These are phyloP conservation scores for Crassisporium funariophilum DNA, from an alignment of 768 basidiomycete genomes.

Conservation along the genomic window DNA sequence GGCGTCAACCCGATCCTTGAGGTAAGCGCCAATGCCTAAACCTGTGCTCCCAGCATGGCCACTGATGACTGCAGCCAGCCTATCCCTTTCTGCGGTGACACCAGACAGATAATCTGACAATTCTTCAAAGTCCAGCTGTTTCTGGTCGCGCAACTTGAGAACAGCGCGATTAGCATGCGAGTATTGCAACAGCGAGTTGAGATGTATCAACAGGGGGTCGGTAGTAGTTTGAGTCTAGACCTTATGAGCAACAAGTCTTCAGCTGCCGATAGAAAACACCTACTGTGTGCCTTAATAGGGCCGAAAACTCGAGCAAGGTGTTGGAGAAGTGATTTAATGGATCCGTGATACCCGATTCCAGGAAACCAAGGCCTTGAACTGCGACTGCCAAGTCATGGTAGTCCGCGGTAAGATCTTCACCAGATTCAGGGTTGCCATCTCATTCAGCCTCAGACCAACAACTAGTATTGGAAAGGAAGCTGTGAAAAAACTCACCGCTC, in stretches of 20 bases:
- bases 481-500: constrained; percentile 67
- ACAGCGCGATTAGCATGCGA: constrained; percentile 93
- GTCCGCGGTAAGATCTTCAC: constrained; percentile 94
- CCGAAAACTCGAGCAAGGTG: constrained; percentile 93
- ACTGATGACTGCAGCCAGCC: constrained; percentile 84
- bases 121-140: constrained; percentile 98
- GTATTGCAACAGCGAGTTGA: constrained; percentile 93
- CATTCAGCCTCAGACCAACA: constrained; percentile 79
- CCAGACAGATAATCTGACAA: constrained; percentile 92
- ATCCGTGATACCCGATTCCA: constrained; percentile 98
- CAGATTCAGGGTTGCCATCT: constrained; percentile 79
- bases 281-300: constrained; percentile 83
- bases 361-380: constrained; percentile 95
- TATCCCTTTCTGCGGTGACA: constrained; percentile 91
- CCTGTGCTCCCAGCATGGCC: constrained; percentile 88
- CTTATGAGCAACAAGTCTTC: neutral
- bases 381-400: constrained; percentile 97
- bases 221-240: constrained; percentile 83
- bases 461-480: constrained; percentile 31
- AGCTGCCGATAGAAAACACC: constrained; percentile 17
- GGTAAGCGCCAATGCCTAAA: constrained; percentile 83
- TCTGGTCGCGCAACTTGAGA: constrained; percentile 94
- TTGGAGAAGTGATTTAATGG: constrained; percentile 97
- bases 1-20: constrained; percentile 91
- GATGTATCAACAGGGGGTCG: constrained; percentile 87